Conservation (phyloP, 345 rosid species). For the Salix caprea region DNA sequence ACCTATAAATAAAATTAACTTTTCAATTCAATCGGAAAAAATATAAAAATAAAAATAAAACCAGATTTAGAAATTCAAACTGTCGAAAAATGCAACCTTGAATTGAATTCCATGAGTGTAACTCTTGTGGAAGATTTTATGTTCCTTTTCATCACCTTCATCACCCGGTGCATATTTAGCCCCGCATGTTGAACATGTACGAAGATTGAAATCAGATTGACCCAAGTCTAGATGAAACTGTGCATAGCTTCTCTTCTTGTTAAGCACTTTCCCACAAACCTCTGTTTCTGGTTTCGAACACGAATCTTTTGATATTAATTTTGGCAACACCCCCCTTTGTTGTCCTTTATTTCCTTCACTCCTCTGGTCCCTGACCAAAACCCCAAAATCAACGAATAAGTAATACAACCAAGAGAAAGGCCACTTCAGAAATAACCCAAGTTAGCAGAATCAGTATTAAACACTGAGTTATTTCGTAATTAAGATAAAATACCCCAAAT, state of each 20-base stretch:
- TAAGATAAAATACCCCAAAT: neutral
- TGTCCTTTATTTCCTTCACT: constrained; percentile 17
- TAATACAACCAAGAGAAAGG: neutral
- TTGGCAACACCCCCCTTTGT: neutral
- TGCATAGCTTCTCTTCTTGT: constrained; percentile 72
- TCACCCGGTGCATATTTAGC: constrained; percentile 67
- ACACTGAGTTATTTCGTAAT: neutral
- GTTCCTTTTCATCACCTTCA: constrained; percentile 68
- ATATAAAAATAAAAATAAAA: neutral
- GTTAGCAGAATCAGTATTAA: neutral
- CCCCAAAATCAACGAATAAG: neutral
- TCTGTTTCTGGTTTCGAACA: constrained; percentile 15
- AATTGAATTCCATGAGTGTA: constrained; percentile 66
- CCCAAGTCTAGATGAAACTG: constrained; percentile 80
- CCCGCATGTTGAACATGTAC: constrained; percentile 52
- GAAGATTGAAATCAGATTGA: constrained; percentile 82
- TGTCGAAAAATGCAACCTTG: constrained; percentile 37
- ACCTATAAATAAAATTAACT: constrained; percentile 38
- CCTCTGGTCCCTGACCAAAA: constrained; percentile 1
- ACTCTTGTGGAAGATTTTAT: constrained; percentile 54
- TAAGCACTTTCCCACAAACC: constrained; percentile 28
- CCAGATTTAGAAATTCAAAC: neutral
- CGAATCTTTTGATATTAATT: constrained; percentile 12
- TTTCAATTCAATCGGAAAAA: neutral
- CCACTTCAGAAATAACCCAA: neutral